Base-by-base conservation (phyloP, 148 eudicot species). In the Fagopyrum tataricum region DNA sequence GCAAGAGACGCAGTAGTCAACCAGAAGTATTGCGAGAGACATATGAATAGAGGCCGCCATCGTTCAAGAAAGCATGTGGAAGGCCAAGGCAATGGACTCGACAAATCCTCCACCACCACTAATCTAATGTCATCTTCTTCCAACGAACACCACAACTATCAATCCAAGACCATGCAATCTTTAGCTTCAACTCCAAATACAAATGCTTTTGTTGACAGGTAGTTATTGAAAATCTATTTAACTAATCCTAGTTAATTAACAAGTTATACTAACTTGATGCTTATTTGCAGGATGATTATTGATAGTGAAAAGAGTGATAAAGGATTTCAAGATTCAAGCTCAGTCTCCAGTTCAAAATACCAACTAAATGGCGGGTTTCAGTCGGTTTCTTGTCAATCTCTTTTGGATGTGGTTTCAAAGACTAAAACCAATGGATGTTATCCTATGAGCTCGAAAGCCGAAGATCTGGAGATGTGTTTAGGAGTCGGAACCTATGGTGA, bases 21-120 rank as follows among this genome's bases (percentile, higher is more conserved):
- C 46, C 87, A 84, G 48, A 88, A 88, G 74, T 88, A 88, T 59
- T 88, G 92, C 72, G 92, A 88, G 77, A 82, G 87, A 72, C 89
- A 88, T 72, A 78, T 88, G 74, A 88, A 88, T 79, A 77, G 92
- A 49, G 92, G 92, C 72, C 72, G 72, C 47, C 72, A 68, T 44
- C 72, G 72, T 68, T 68, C 72, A 68, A 68, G 72, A 68, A 68
- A 68, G 72, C 72, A 68, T 68, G 74, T 42, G 37, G 72, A 68
- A 68, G 72, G 72, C 72, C 72, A 41, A 41, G 24, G 8, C 17
- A 67, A 67, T 67, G 47, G 42, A 49, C 21, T 49, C 12, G n/a
- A 20, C 31, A 56, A 10, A 4, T 17, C 75, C 75, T 37, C 75
- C 47, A 21, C 51, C 59, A 72, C 43, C 13, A 58, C 52, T 1